phyloP scores from a whole-genome alignment of 768 basidiomycete genomes.

The Phaeolepiota aurea region DNA sequence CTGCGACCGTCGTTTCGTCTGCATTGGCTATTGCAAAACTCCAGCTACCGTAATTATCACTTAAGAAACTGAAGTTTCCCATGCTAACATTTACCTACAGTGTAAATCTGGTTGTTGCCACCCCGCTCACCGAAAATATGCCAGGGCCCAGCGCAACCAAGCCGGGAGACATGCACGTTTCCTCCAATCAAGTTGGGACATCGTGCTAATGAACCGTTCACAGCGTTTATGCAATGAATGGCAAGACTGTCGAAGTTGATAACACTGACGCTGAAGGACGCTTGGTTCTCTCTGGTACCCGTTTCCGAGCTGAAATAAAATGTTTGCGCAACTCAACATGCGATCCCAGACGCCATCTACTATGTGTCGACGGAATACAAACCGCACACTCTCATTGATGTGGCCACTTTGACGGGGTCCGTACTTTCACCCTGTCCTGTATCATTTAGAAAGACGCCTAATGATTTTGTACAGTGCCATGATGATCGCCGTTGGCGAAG shows the following conservation, averaged over 20 bases:
- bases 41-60: constrained; percentile 49
- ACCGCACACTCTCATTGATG: constrained; percentile 78
- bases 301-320: constrained; percentile 9
- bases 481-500: constrained; percentile 64
- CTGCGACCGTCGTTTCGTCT: constrained; percentile 68
- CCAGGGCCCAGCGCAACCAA: constrained; percentile 69
- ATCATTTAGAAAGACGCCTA: background rate
- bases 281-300: constrained; percentile 62
- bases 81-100: constrained; percentile 49
- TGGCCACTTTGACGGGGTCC: constrained; percentile 80
- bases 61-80: background rate
- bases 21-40: constrained; percentile 77
- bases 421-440: constrained; percentile 4
- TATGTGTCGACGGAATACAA: constrained; percentile 73
- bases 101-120: constrained; percentile 67
- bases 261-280: constrained; percentile 86
- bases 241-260: constrained; percentile 80
- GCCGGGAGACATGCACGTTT: constrained; percentile 73
- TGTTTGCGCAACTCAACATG: background rate
- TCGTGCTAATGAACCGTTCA: background rate
- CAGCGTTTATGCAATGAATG: constrained; percentile 77
- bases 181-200: background rate
- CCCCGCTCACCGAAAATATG: constrained; percentile 81
- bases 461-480: constrained; percentile 43
- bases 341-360: constrained; percentile 81